Evolutionary conservation across 106 monocot genomes (phyloP).

Genomic region (Vanilla planifolia): DNA sequence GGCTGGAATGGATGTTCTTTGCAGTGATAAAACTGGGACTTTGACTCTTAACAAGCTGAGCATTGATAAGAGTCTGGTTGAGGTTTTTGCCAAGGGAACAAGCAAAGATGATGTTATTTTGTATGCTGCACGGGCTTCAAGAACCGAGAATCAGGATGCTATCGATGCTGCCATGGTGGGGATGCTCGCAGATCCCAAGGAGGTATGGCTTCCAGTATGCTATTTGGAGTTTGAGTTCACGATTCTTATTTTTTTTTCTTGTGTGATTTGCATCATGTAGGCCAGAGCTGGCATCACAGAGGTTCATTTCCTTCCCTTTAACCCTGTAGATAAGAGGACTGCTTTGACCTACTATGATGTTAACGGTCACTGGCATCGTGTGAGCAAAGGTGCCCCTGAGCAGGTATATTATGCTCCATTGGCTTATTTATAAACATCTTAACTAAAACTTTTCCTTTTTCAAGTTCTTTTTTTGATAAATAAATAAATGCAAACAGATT

Average conservation of each 20-base stretch:
- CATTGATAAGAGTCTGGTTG: constrained; percentile 76
- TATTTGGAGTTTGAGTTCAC: neutral
- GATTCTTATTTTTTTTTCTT: neutral
- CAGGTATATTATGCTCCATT: constrained; percentile 37
- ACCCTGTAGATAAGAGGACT: constrained; percentile 95
- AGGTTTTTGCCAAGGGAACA: constrained; percentile 77
- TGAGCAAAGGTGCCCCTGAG: constrained; percentile 95
- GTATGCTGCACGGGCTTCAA: constrained; percentile 82
- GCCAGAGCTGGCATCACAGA: constrained; percentile 95
- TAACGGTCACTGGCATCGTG: constrained; percentile 83
- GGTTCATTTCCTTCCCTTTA: constrained; percentile 93
- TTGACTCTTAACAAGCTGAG: constrained; percentile 95
- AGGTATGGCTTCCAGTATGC: constrained; percentile 33
- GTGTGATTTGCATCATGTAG: constrained; percentile 21
- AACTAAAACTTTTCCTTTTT: too few species aligned
- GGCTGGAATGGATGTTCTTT: constrained; percentile 99
- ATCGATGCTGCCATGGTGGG: constrained; percentile 97
- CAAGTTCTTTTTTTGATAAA: too few species aligned
- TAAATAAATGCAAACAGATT: constrained; percentile 51
- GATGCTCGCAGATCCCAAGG: constrained; percentile 98
- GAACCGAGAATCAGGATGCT: constrained; percentile 93
- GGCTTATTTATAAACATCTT: neutral
- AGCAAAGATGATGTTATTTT: constrained; percentile 84
- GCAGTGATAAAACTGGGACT: constrained; percentile 97
- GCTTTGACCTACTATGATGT: constrained; percentile 83